Evolutionary conservation across 208 protist species (phyloP).

Genomic region (Acanthamoeba royreba): DNA sequence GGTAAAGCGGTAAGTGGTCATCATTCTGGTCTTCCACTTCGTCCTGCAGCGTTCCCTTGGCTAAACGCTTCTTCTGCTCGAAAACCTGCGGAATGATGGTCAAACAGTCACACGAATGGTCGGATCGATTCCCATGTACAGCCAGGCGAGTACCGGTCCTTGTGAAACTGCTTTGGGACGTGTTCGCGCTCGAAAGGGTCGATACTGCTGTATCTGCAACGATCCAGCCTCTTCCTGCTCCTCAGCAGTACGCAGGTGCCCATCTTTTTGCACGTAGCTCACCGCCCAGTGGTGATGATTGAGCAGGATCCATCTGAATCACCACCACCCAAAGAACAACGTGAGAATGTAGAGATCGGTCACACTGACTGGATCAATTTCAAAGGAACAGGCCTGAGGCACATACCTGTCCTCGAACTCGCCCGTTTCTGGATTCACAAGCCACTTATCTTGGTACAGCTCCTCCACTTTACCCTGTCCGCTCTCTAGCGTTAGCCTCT

Average conservation of each 20-base stretch:
- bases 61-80: background rate
- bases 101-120: too few species aligned
- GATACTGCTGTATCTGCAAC: background rate
- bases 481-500: background rate
- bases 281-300: slow-evolving; percentile 6
- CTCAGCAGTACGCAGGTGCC: background rate
- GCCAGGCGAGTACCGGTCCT: background rate
- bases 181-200: background rate
- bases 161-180: background rate
- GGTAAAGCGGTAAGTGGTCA: background rate
- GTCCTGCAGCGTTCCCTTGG: background rate
- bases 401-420: background rate
- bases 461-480: background rate
- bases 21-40: background rate
- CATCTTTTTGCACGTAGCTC: background rate
- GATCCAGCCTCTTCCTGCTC: background rate
- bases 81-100: too few species aligned
- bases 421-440: background rate
- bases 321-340: background rate
- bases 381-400: background rate
- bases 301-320: background rate
- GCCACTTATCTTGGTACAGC: background rate
- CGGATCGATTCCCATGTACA: too few species aligned
- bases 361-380: background rate
- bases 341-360: background rate